phyloP scores from a whole-genome alignment of 495 filamentous ascomycete species.

The Penicillium daleae region DNA sequence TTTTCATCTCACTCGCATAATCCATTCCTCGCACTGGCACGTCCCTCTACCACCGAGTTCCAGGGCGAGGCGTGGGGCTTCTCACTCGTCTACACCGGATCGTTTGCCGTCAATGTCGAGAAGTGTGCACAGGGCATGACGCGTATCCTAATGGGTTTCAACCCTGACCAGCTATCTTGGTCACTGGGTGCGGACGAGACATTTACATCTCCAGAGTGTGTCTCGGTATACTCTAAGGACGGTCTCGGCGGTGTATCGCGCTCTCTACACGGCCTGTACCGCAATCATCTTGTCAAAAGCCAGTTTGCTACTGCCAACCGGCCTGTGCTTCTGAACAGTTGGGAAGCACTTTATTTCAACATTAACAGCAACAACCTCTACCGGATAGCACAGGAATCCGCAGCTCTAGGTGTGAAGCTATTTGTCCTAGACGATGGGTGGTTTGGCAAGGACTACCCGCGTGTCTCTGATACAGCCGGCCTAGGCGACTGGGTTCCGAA shows the following conservation, averaged over 20 bases:
- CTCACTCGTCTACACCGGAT: neutral
- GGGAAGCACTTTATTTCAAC: conserved; percentile 1
- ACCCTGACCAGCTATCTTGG: neutral
- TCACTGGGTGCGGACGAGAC: neutral
- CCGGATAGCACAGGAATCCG: neutral
- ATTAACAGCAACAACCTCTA: neutral
- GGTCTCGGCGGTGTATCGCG: neutral
- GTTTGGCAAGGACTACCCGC: neutral
- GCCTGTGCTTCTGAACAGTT: neutral
- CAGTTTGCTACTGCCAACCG: neutral
- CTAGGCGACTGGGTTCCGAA: neutral
- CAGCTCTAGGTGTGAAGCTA: neutral
- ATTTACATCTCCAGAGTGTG: neutral
- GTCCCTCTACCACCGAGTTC: neutral
- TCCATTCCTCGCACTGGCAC: neutral
- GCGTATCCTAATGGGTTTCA: neutral
- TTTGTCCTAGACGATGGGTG: neutral
- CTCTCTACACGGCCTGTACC: neutral
- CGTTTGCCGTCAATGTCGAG: neutral
- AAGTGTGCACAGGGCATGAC: neutral
- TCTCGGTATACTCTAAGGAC: neutral
- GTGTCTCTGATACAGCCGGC: neutral
- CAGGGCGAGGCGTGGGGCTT: neutral
- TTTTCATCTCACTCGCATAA: neutral
- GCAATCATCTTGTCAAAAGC: neutral